phyloP scores from a whole-genome alignment of 2,329 filamentous ascomycete genomes.

The Aspergillus sclerotialis region DNA sequence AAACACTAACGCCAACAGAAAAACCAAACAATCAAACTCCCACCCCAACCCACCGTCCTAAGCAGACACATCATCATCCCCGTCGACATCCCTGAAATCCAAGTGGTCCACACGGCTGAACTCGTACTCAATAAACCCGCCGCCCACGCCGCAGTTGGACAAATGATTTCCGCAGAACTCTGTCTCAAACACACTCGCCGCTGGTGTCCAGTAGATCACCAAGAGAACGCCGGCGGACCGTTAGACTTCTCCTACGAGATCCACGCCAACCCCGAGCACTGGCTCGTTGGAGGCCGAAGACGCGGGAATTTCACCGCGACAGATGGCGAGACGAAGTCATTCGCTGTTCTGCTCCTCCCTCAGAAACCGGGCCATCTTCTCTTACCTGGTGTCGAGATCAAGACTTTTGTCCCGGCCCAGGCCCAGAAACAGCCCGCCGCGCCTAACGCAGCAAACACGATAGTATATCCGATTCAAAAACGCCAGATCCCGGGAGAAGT shows the following conservation, averaged over 20 bases:
- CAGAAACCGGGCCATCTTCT: conserved; percentile 71
- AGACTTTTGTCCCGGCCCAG: conserved; percentile 47
- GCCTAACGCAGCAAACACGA: conserved; percentile 4
- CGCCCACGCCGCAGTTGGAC: conserved; percentile 38
- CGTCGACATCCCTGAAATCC: conserved; percentile 78
- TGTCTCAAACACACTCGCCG: conserved; percentile 48
- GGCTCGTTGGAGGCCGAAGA: conserved; percentile 77
- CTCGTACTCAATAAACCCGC: conserved; percentile 25
- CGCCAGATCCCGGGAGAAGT: conserved; percentile 60
- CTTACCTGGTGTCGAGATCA: conserved; percentile 72
- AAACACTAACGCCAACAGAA: conserved; percentile 16
- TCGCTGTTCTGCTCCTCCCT: conserved; percentile 72
- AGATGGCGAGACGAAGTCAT: conserved; percentile 42
- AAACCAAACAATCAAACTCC: conserved; percentile 25
- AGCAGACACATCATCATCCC: conserved; percentile 70
- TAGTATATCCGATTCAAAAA: conserved; percentile 15
- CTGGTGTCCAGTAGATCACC: conserved; percentile 39
- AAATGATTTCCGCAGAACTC: conserved; percentile 42
- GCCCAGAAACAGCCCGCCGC: conserved; percentile 13
- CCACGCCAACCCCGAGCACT: conserved; percentile 63
- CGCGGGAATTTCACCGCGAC: conserved; percentile 63
- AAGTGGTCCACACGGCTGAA: conserved; percentile 70
- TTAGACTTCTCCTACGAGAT: conserved; percentile 81
- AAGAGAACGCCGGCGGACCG: conserved; percentile 35
- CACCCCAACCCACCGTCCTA: conserved; percentile 28